These are phyloP conservation scores for Trichoderma afroharzianum DNA, from an alignment of 2,329 filamentous ascomycete genomes.

Conservation along the genomic window DNA sequence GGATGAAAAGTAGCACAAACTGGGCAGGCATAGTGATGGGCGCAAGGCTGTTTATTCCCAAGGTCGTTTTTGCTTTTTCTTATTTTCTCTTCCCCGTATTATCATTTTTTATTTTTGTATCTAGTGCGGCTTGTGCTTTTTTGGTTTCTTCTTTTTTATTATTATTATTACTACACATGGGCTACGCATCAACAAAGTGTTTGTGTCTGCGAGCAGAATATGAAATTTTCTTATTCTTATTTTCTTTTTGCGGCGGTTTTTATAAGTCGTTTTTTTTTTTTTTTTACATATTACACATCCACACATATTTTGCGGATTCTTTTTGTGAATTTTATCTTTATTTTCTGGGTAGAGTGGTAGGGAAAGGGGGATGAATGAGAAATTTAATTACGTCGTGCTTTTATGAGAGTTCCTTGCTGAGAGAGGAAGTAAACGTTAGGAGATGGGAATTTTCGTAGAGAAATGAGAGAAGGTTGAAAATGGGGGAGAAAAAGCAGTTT, in stretches of 20 bases:
- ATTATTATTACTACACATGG: neutral
- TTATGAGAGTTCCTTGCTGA: neutral
- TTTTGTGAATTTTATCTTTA: neutral
- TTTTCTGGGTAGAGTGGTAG: neutral
- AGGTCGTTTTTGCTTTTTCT: conserved; percentile 6
- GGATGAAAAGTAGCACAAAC: neutral
- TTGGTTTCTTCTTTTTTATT: neutral
- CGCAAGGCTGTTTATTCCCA: conserved; percentile 16
- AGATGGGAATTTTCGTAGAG: neutral
- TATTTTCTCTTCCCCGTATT: neutral
- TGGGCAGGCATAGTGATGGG: conserved; percentile 15
- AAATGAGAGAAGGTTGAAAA: neutral
- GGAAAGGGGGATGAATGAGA: neutral
- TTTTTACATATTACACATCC: neutral
- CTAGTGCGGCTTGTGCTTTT: neutral
- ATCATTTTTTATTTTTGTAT: neutral
- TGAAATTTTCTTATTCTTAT: neutral
- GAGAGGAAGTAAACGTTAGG: neutral
- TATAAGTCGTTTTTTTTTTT: neutral
- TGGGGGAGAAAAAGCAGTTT: neutral
- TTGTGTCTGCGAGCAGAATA: conserved; percentile 3
- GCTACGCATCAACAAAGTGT: conserved; percentile 9
- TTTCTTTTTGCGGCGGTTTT: neutral
- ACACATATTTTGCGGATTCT: neutral
- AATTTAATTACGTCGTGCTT: neutral